phyloP scores from a whole-genome alignment of 2,329 filamentous ascomycete species.

The Sporothrix brunneoviolacea region DNA sequence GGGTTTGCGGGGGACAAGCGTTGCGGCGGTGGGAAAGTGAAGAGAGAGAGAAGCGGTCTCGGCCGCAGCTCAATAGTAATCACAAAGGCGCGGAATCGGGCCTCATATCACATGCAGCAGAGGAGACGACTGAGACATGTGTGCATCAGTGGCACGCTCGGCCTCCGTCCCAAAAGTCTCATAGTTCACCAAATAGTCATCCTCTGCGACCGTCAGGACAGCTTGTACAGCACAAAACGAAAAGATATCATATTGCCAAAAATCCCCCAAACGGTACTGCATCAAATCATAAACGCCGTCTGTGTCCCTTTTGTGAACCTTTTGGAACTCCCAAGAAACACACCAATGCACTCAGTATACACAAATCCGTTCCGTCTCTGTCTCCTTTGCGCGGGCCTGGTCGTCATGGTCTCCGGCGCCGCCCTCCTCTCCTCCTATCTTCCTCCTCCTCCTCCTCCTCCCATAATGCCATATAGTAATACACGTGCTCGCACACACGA shows the following conservation, averaged over 20 bases:
- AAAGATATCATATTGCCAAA: conserved; percentile 3
- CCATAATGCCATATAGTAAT: too few relatives aligned
- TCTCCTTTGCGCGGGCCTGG: background rate
- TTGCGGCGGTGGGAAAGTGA: too few relatives aligned
- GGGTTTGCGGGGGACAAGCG: background rate
- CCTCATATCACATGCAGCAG: too few relatives aligned
- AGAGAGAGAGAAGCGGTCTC: too few relatives aligned
- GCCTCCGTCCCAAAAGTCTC: too few relatives aligned
- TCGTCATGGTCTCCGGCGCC: background rate
- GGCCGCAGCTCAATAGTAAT: too few relatives aligned
- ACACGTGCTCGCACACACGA: too few relatives aligned
- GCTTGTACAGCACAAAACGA: background rate
- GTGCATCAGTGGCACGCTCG: too few relatives aligned
- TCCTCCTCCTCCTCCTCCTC: background rate
- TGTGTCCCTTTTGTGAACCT: conserved; percentile 3
- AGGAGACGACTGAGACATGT: too few relatives aligned
- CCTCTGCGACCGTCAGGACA: too few relatives aligned
- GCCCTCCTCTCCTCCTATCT: background rate
- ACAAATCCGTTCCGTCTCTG: background rate
- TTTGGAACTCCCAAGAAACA: conserved; percentile 5
- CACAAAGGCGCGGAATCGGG: too few relatives aligned
- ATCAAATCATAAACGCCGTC: conserved; percentile 9
- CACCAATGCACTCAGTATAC: conserved; percentile 9
- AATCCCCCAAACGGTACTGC: background rate
- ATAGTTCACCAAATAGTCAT: too few relatives aligned